Evolutionary conservation across 2,329 filamentous ascomycete species (phyloP), one percentile per base, ranked within the genome.

Genomic region (Penicillium corylophilum): DNA sequence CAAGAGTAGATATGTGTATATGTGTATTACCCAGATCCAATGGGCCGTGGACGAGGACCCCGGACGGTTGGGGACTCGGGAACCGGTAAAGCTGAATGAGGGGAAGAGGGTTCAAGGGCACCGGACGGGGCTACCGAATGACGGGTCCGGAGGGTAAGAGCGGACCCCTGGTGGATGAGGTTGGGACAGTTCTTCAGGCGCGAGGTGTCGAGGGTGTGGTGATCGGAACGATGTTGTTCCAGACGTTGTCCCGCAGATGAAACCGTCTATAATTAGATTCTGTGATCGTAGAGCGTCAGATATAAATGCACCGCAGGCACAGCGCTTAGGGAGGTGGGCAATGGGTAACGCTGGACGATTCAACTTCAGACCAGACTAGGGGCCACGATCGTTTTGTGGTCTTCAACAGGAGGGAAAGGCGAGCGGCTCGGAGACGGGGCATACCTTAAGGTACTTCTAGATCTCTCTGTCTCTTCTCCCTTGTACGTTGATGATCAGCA

Each of bases 271-370:
- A 38, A 38, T 38, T 38, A 66, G 61, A 64, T 54, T 46, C 60
- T 61, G 53, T 49, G 54, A 41, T 26, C 56, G 44, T 55, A 60
- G 53, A 64, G 52, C 60, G 63, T 65, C 58, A 64, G 60, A 63
- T 60, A 64, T 47, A 54, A 54, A 56, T 59, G 53, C 50, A 56
- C 61, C 48, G 38, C 51, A 48, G 44, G 40, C 47, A 51, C 54
- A 51, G 61, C 57, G 55, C 57, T 61, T 56, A 62, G 49, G 52
- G 49, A 50, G 22, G n/a, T 12, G 38, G 22, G 22, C 33, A n/a
- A 43, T 28, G 33, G 15, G 18, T 12, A 31, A 16, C 43, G 15
- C 22, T 46, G 22, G 22, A 28, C 38, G 22, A n/a, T 35, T 41
- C 35, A 42, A 23, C 29, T 22, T 29, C 22, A 22, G 9, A 22